These are phyloP conservation scores for Pelargonium cotyledonis DNA, from an alignment of 441 rosid species.

Conservation along the genomic window DNA sequence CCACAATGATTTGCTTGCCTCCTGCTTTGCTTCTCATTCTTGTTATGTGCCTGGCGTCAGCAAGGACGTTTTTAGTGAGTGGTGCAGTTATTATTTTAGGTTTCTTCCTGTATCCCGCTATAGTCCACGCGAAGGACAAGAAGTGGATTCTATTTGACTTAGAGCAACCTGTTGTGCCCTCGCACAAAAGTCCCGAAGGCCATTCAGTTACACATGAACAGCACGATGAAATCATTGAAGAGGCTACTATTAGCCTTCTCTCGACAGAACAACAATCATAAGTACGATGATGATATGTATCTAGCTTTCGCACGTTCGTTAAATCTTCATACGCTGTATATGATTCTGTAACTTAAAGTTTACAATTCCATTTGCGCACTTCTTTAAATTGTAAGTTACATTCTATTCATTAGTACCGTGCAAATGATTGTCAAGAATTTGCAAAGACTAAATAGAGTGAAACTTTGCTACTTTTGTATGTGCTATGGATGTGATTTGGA, in stretches of 20 bases:
- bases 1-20: constrained; percentile 51
- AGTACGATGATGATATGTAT: no score
- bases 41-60: constrained; percentile 70
- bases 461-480: no score
- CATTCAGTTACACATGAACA: constrained; percentile 17
- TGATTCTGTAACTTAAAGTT: constrained; percentile 1
- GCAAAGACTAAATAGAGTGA: no score
- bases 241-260: constrained; percentile 46
- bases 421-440: no score
- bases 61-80: constrained; percentile 52
- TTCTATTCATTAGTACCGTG: neutral
- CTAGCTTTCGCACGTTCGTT: no score
- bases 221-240: constrained; percentile 37
- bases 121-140: constrained; percentile 44
- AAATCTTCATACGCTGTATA: no score
- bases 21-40: constrained; percentile 62
- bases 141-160: constrained; percentile 41
- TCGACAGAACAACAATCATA: constrained; percentile 19
- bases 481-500: no score
- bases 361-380: neutral
- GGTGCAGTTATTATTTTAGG: constrained; percentile 47
- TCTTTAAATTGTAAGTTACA: neutral
- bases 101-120: constrained; percentile 44
- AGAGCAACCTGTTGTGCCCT: constrained; percentile 25
- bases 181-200: neutral